Evolutionary conservation across 2,329 filamentous ascomycete genomes (phyloP), one percentile per base, ranked within the genome.

Genomic region (Microdochium paspali): DNA sequence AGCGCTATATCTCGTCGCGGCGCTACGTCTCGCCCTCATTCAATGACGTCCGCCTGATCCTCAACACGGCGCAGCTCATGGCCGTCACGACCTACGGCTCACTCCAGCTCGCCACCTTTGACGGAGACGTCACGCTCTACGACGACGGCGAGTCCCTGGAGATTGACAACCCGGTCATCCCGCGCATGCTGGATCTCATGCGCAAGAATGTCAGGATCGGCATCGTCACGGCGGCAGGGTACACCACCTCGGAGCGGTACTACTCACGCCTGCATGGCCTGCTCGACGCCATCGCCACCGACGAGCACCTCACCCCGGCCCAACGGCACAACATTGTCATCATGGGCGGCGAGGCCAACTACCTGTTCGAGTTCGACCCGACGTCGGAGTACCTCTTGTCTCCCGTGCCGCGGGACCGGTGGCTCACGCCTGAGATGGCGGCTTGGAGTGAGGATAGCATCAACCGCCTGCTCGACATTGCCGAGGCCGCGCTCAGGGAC

Each of bases 101-200:
- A 4, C 75, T 96, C 9, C 82, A 93, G 56, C 77, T 98, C 3
- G 84, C 95, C 47, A 98, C 93, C 0, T 98, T 98, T 62, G 93
- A 98, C 65, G 93, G 93, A 66, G 93, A 98, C 66, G 90, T 98
- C 45, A 98, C 93, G 1, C 76, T 98, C 21, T 98, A 98, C 64
- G 86, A 90, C 49, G 87, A 98, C 60, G 93, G 93, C 12, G 77
- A 89, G 57, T 87, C 81, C 53, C 73, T 98, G 9, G 81, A 84
- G 47, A 73, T 82, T 0, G 74, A 79, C 15, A 95, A 87, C 62
- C 86, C 89, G 0, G 81, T 95, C 15, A 90, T 97, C 46, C 70
- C 76, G 1, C 70, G 76, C 24, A 72, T 84, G 31, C 63, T 84
- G 18, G 82, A 83, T 51, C 80, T 98, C 15, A 78, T 98, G 56